Conservation (phyloP, 768 basidiomycete species). For the Russula ochroleuca region DNA sequence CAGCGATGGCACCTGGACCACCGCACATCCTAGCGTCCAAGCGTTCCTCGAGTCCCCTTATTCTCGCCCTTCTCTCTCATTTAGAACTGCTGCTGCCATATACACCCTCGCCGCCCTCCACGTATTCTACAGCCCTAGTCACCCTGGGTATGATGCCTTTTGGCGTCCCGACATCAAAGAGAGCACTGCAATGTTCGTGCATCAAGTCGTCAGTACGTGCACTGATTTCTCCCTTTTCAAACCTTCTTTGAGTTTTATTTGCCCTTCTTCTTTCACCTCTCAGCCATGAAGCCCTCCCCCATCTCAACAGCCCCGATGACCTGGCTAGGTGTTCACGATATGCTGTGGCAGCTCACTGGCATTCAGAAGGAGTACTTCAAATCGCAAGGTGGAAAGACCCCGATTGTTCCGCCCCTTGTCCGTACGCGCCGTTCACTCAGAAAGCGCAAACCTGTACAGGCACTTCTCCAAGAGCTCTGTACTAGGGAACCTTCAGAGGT, state of each 20-base stretch:
- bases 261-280: background rate
- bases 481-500: conserved; percentile 19
- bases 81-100: conserved; percentile 20
- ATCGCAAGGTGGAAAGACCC: conserved; percentile 15
- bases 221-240: background rate
- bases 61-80: conserved; percentile 16
- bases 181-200: conserved; percentile 22
- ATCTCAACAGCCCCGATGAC: conserved; percentile 25
- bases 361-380: conserved; percentile 25
- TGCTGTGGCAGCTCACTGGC: conserved; percentile 27
- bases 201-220: conserved; percentile 25
- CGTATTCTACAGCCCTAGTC: conserved; percentile 24
- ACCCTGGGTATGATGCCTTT: conserved; percentile 26
- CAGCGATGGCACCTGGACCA: conserved; percentile 27
- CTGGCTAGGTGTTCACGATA: conserved; percentile 25
- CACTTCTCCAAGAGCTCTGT: conserved; percentile 8
- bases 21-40: conserved; percentile 23
- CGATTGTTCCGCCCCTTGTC: conserved; percentile 1
- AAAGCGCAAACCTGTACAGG: conserved; percentile 24
- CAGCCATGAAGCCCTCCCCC: conserved; percentile 16
- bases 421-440: conserved; percentile 22
- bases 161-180: conserved; percentile 23
- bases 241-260: background rate
- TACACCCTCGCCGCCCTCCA: conserved; percentile 26
- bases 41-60: conserved; percentile 21